phyloP scores from a whole-genome alignment of 768 basidiomycete species.

The Filobasidium wieringae region DNA sequence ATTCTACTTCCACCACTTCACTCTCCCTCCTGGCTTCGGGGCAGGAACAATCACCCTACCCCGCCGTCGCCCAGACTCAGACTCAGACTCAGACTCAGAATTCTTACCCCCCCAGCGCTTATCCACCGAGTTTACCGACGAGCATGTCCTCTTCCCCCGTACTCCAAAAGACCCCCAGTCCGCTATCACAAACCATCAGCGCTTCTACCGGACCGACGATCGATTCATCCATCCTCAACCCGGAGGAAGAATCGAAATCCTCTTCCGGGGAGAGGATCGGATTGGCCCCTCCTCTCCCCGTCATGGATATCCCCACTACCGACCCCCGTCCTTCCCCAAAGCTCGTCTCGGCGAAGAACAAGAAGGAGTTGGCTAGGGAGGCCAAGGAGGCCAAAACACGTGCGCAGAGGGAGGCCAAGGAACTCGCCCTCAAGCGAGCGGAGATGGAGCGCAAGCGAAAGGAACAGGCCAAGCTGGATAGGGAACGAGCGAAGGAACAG shows the following conservation, averaged over 20 bases:
- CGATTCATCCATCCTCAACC: neutral
- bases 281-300: neutral
- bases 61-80: neutral
- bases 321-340: neutral
- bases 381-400: constrained; percentile 19
- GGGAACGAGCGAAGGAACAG: constrained; percentile 5
- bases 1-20: constrained; percentile 8
- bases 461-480: constrained; percentile 4
- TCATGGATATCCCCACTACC: neutral
- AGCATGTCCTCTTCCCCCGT: neutral
- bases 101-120: neutral
- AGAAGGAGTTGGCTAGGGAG: constrained; percentile 30
- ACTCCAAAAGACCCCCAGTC: constrained; percentile 6
- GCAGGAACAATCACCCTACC: neutral
- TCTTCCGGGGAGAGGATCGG: neutral
- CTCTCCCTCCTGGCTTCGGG: neutral
- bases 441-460: constrained; percentile 15
- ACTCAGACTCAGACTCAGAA: neutral
- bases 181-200: constrained; percentile 5
- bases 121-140: neutral
- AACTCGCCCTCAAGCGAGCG: constrained; percentile 19
- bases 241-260: neutral
- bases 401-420: constrained; percentile 23
- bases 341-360: constrained; percentile 22
- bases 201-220: neutral